Conservation (phyloP, 768 basidiomycete genomes). For the Dictyophora rubrovolvata region DNA sequence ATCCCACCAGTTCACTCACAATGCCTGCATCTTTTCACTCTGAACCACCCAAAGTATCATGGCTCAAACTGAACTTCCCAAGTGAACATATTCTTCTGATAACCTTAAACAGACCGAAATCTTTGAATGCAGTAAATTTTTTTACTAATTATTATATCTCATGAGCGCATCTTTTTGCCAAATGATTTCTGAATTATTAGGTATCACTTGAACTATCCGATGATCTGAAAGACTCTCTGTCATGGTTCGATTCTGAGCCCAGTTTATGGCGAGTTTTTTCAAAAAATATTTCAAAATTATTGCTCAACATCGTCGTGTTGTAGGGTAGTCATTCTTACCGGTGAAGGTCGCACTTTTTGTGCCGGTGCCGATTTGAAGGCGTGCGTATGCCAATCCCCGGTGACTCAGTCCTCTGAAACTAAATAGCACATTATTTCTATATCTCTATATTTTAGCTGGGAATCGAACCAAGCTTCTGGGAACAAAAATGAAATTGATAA, state of each 20-base stretch:
- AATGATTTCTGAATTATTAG: neutral
- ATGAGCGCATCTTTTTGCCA: neutral
- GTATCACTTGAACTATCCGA: constrained; percentile 34
- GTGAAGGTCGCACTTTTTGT: constrained; percentile 63
- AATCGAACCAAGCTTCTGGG: constrained; percentile 37
- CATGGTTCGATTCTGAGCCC: constrained; percentile 69
- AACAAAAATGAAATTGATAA: constrained; percentile 33
- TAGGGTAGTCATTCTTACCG: constrained; percentile 71
- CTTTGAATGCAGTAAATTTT: constrained; percentile 61
- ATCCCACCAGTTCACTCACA: neutral
- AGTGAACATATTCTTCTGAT: constrained; percentile 42
- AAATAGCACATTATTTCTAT: neutral
- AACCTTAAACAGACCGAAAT: constrained; percentile 55
- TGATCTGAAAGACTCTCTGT: constrained; percentile 42
- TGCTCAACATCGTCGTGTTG: neutral
- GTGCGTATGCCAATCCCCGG: constrained; percentile 28
- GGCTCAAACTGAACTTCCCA: constrained; percentile 32
- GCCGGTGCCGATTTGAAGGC: constrained; percentile 72
- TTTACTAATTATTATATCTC: too few species aligned
- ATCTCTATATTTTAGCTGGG: constrained; percentile 40
- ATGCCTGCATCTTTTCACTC: neutral
- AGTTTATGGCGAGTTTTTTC: constrained; percentile 55
- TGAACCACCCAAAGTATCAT: constrained; percentile 2
- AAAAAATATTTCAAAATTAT: neutral
- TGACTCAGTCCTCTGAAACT: neutral